Conservation (phyloP, 163 green algal genomes). For the Scenedesmus sp. region DNA sequence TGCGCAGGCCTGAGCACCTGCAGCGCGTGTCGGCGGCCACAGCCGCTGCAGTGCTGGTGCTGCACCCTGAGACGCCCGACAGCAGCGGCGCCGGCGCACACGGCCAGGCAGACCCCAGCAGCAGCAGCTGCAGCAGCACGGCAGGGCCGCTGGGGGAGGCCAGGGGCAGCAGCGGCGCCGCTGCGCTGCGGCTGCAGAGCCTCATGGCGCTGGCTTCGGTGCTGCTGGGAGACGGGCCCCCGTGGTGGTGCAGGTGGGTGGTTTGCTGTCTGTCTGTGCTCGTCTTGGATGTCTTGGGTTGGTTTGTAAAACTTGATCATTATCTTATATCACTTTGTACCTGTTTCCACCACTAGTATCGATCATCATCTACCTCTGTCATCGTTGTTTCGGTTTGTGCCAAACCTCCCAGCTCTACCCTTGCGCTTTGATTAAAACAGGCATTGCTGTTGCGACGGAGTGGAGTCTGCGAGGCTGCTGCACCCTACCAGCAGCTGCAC, state of each 20-base stretch:
- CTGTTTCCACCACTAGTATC: too few relatives aligned
- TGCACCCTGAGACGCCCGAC: constrained; percentile 28
- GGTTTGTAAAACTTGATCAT: too few relatives aligned
- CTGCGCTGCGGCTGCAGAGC: constrained; percentile 34
- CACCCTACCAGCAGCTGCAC: neutral
- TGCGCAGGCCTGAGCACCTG: neutral
- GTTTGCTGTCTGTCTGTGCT: too few relatives aligned
- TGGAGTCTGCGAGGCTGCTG: too few relatives aligned
- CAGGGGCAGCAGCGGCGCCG: neutral
- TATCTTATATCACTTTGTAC: too few relatives aligned
- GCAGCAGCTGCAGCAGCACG: neutral
- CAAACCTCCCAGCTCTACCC: too few relatives aligned
- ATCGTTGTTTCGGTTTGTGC: too few relatives aligned
- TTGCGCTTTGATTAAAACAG: too few relatives aligned
- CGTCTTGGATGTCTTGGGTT: too few relatives aligned
- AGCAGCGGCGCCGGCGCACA: neutral
- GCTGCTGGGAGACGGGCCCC: constrained; percentile 5
- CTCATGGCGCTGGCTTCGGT: constrained; percentile 12
- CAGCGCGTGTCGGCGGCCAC: constrained; percentile 21
- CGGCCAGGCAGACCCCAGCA: neutral
- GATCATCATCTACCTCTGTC: too few relatives aligned
- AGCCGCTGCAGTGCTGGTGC: constrained; percentile 46
- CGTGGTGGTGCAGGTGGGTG: constrained; percentile 31
- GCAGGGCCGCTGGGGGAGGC: neutral
- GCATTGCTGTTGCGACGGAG: too few relatives aligned